Evolutionary conservation across 495 filamentous ascomycete genomes (phyloP).

Genomic region (Venustampulla echinocandica): DNA sequence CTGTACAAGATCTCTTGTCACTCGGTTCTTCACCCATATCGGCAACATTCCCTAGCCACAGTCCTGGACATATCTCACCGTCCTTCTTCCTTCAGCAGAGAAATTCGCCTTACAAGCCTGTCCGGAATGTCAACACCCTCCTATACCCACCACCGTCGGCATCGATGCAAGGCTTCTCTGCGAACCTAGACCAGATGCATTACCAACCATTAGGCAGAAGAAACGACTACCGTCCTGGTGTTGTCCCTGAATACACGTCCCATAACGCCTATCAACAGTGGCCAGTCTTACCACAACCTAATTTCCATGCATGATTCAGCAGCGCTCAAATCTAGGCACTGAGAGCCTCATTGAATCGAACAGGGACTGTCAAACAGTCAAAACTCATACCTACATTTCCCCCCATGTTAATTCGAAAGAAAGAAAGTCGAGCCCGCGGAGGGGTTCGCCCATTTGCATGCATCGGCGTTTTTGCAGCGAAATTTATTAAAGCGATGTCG

Average conservation of each 20-base stretch:
- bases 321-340: too few relatives aligned
- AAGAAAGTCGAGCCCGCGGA: too few relatives aligned
- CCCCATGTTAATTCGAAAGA: too few relatives aligned
- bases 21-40: slow-evolving; percentile 41
- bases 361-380: too few relatives aligned
- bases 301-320: slow-evolving; percentile 25
- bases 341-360: too few relatives aligned
- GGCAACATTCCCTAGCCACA: slow-evolving; percentile 42
- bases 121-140: slow-evolving; percentile 80
- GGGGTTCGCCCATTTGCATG: too few relatives aligned
- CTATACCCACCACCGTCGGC: slow-evolving; percentile 79
- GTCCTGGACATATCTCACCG: slow-evolving; percentile 43
- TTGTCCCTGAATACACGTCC: slow-evolving; percentile 61
- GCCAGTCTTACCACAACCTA: slow-evolving; percentile 30
- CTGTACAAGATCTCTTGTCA: slow-evolving; percentile 21
- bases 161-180: slow-evolving; percentile 64
- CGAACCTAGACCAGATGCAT: slow-evolving; percentile 80
- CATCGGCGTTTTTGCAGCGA: too few relatives aligned
- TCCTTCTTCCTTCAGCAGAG: slow-evolving; percentile 53
- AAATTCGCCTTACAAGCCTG: slow-evolving; percentile 82
- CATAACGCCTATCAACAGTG: slow-evolving; percentile 26
- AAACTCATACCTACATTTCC: too few relatives aligned
- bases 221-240: slow-evolving; percentile 68
- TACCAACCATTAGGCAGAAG: slow-evolving; percentile 83
- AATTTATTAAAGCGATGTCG: too few relatives aligned